Evolutionary conservation across 2,329 filamentous ascomycete species (phyloP).

Genomic region (Trichoderma sp.): DNA sequence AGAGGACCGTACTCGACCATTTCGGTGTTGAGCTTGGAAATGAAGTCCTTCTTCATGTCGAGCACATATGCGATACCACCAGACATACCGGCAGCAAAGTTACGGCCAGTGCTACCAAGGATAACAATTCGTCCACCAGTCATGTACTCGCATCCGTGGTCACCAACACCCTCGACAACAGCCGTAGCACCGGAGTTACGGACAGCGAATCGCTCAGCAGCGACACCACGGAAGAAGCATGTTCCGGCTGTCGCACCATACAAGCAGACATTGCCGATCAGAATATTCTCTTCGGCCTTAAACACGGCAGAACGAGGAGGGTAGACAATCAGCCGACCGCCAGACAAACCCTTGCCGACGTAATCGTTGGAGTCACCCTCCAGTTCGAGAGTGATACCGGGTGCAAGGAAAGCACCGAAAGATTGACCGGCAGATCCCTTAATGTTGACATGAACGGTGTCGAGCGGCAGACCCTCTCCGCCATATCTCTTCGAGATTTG

Average conservation of each 20-base stretch:
- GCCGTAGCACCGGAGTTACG: conserved; percentile 94
- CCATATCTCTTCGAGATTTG: conserved; percentile 93
- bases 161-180: conserved; percentile 94
- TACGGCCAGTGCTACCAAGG: conserved; percentile 86
- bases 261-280: conserved; percentile 91
- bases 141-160: conserved; percentile 99
- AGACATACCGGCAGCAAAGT: conserved; percentile 98
- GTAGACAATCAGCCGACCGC: conserved; percentile 90
- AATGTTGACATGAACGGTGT: conserved; percentile 95
- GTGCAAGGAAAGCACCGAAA: conserved; percentile 90
- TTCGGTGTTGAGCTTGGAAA: conserved; percentile 92
- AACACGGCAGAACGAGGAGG: conserved; percentile 87
- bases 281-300: conserved; percentile 94
- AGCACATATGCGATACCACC: conserved; percentile 95
- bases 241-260: conserved; percentile 91
- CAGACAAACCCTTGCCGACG: conserved; percentile 92
- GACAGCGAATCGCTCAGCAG: conserved; percentile 94
- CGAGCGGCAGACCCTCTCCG: conserved; percentile 82
- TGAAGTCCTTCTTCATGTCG: conserved; percentile 86
- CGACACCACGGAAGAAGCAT: conserved; percentile 96
- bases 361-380: conserved; percentile 98
- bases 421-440: conserved; percentile 96
- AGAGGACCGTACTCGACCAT: conserved; percentile 91
- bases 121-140: conserved; percentile 89
- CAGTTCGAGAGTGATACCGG: conserved; percentile 90